Evolutionary conservation across 805 yeast species (phyloP).

Genomic region (Nakazawaea sp.): DNA sequence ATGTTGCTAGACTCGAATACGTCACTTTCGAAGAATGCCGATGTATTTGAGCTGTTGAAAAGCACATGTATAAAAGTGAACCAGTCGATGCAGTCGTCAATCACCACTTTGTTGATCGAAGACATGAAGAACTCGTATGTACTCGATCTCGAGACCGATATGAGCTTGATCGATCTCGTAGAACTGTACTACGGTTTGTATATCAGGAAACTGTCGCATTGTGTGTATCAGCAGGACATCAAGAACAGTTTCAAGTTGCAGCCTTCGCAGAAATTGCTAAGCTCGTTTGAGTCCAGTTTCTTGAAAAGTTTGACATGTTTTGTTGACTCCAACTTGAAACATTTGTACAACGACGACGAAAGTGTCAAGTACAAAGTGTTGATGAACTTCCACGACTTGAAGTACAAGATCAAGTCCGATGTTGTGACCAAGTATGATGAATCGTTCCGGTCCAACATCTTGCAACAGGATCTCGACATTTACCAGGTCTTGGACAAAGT

Average conservation of each 20-base stretch:
- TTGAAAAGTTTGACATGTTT: conserved; percentile 25
- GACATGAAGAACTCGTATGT: conserved; percentile 38
- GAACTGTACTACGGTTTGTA: conserved; percentile 6
- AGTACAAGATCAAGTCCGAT: conserved; percentile 38
- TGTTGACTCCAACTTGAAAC: conserved; percentile 38
- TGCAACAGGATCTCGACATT: conserved; percentile 35
- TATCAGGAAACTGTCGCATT: conserved; percentile 9
- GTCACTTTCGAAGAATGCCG: not conserved
- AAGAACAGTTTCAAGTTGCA: conserved; percentile 8
- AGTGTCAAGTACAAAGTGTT: conserved; percentile 34
- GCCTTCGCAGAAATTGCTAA: conserved; percentile 24
- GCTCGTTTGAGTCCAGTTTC: conserved; percentile 26
- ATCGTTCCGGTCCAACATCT: conserved; percentile 38
- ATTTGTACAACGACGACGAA: conserved; percentile 31
- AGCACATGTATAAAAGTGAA: conserved; percentile 7
- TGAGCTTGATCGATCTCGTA: conserved; percentile 7
- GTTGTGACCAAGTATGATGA: conserved; percentile 43
- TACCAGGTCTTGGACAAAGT: conserved; percentile 37
- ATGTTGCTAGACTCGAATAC: conserved; percentile 5
- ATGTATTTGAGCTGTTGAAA: not conserved
- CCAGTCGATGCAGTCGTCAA: conserved; percentile 2
- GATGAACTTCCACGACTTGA: conserved; percentile 45
- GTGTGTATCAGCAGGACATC: conserved; percentile 15
- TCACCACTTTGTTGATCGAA: conserved; percentile 29
- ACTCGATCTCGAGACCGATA: conserved; percentile 19